Conservation (phyloP, 1,139 yeast genomes). For the Diutina pseudorugosa region DNA sequence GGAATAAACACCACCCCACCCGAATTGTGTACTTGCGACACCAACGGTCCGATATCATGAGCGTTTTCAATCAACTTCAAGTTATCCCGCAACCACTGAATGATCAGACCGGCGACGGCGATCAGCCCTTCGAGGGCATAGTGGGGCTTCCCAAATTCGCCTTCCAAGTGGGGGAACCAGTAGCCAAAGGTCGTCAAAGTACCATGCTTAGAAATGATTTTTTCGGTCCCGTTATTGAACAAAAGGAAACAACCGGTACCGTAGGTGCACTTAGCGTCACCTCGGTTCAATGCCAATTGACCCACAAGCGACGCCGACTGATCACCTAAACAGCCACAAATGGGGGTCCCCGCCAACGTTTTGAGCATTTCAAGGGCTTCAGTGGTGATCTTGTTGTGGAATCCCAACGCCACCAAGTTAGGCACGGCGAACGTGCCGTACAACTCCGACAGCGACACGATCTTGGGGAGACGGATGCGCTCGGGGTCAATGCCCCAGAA, state of each 20-base stretch:
- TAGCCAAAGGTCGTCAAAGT: constrained; percentile 82
- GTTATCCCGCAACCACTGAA: constrained; percentile 91
- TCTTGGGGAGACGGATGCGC: constrained; percentile 63
- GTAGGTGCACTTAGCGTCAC: constrained; percentile 92
- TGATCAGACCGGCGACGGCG: constrained; percentile 92
- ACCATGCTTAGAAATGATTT: constrained; percentile 63
- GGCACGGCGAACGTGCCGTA: constrained; percentile 67
- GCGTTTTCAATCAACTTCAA: constrained; percentile 71
- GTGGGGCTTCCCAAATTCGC: constrained; percentile 50
- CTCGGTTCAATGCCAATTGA: constrained; percentile 72
- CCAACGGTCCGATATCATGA: constrained; percentile 83
- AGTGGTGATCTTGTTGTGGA: constrained; percentile 38
- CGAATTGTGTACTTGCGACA: constrained; percentile 65
- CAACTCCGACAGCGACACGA: constrained; percentile 67
- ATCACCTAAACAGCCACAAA: constrained; percentile 89
- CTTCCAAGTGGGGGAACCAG: constrained; percentile 64
- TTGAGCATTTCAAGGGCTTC: constrained; percentile 39
- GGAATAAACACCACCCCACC: constrained; percentile 95
- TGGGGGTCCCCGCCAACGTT: constrained; percentile 49
- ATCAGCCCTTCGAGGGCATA: constrained; percentile 92
- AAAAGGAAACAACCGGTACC: constrained; percentile 93
- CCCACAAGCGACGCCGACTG: constrained; percentile 93
- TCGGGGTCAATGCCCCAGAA: constrained; percentile 72
- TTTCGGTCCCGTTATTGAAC: constrained; percentile 70
- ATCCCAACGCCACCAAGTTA: constrained; percentile 36